Conservation (phyloP, 1,284 basidiomycete genomes). For the Chalciporus sp. region DNA sequence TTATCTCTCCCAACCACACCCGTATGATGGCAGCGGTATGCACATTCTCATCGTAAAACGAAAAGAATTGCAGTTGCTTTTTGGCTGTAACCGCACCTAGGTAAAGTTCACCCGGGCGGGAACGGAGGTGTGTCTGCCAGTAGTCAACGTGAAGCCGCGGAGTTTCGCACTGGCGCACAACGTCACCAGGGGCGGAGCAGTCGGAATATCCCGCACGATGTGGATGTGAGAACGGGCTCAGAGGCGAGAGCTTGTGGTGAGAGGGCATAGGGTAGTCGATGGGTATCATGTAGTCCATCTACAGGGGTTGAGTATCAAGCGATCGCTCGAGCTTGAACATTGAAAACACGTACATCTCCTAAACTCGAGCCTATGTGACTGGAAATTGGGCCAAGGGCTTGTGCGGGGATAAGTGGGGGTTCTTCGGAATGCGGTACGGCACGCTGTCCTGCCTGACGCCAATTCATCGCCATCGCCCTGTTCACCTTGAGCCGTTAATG, state of each 20-base stretch:
- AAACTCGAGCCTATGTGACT: conserved; percentile 6
- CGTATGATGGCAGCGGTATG: conserved; percentile 9
- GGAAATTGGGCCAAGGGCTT: neutral
- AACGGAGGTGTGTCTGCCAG: conserved; percentile 3
- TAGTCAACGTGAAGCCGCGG: conserved; percentile 8
- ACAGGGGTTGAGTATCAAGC: no score
- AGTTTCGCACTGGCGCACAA: conserved; percentile 1
- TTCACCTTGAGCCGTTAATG: no score
- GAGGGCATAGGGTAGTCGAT: conserved; percentile 13
- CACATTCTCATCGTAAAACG: conserved; percentile 19
- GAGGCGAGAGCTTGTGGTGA: conserved; percentile 12
- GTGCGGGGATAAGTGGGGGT: no score
- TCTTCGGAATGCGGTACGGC: no score
- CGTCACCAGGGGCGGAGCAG: neutral
- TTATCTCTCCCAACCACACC: conserved; percentile 25
- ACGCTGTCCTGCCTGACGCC: no score
- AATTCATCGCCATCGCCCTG: no score
- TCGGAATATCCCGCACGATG: conserved; percentile 15
- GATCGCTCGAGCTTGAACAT: no score
- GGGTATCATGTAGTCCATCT: conserved; percentile 15
- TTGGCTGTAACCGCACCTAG: conserved; percentile 11
- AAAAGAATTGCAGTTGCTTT: conserved; percentile 18
- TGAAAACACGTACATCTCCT: neutral
- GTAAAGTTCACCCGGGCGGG: conserved; percentile 11
- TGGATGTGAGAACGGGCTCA: conserved; percentile 3